These are phyloP conservation scores for Trichoderma atrobrunneum DNA, from an alignment of 2,329 filamentous ascomycete species.

Conservation along the genomic window DNA sequence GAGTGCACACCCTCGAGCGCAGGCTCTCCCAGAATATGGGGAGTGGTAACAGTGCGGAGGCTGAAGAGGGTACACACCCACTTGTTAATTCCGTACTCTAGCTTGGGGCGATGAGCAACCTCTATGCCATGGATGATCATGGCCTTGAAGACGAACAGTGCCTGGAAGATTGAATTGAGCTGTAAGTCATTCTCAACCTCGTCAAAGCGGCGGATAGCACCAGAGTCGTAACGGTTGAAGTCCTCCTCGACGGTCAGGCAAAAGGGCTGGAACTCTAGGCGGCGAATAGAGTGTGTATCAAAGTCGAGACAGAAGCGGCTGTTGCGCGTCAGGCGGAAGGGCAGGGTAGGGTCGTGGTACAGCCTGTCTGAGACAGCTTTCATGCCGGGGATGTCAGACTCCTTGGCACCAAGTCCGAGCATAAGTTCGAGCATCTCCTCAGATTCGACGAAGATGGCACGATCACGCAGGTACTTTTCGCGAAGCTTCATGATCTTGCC, in stretches of 20 bases:
- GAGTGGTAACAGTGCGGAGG: constrained; percentile 31
- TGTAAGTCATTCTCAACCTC: constrained; percentile 31
- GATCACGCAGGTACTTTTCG: constrained; percentile 26
- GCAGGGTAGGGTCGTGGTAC: constrained; percentile 29
- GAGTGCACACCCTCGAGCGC: constrained; percentile 34
- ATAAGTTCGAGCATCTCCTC: constrained; percentile 27
- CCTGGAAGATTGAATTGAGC: constrained; percentile 32
- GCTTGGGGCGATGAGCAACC: constrained; percentile 24
- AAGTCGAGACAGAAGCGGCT: constrained; percentile 30
- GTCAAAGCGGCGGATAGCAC: constrained; percentile 29
- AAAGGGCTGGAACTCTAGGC: constrained; percentile 32
- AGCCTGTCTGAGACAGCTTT: constrained; percentile 26
- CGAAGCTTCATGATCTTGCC: constrained; percentile 27
- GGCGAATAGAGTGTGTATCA: constrained; percentile 26
- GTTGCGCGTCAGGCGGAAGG: constrained; percentile 28
- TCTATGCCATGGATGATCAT: constrained; percentile 28
- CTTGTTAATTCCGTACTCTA: constrained; percentile 29
- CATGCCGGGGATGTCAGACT: constrained; percentile 27
- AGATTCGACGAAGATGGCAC: constrained; percentile 27
- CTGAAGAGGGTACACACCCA: constrained; percentile 31
- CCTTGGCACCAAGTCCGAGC: constrained; percentile 27
- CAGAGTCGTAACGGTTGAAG: constrained; percentile 33
- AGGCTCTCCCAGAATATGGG: constrained; percentile 30
- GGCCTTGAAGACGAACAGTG: constrained; percentile 32
- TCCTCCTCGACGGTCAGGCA: constrained; percentile 29